These are phyloP conservation scores for Phialophora chinensis DNA, from an alignment of 2,329 filamentous ascomycete genomes.

Conservation along the genomic window DNA sequence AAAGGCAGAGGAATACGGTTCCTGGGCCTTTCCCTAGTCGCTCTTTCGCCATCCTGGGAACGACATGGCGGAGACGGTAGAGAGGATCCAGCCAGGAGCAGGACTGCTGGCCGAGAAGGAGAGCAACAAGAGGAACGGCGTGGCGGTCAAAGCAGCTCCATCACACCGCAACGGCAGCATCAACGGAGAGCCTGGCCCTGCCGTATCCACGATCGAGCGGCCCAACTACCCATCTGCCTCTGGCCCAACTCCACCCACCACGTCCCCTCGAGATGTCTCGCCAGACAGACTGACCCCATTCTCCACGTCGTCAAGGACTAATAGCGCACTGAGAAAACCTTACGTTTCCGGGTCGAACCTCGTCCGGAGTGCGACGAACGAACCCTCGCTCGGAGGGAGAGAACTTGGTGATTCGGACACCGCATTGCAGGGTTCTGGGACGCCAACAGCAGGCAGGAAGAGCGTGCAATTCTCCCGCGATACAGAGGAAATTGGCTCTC, in stretches of 20 bases:
- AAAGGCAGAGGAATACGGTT: constrained; percentile 9
- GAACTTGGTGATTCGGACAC: constrained; percentile 25
- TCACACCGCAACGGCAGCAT: constrained; percentile 15
- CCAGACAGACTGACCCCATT: constrained; percentile 26
- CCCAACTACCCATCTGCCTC: background rate
- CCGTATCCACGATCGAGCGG: constrained; percentile 21
- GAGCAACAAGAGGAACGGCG: constrained; percentile 2
- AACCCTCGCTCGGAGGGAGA: constrained; percentile 19
- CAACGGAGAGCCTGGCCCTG: constrained; percentile 32
- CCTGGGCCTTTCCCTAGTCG: background rate
- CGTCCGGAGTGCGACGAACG: constrained; percentile 17
- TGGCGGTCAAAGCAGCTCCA: constrained; percentile 14
- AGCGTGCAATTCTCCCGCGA: constrained; percentile 78
- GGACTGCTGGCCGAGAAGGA: background rate
- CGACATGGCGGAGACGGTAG: constrained; percentile 26
- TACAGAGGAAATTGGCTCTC: constrained; percentile 57
- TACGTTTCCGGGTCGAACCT: constrained; percentile 17
- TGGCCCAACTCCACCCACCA: constrained; percentile 12
- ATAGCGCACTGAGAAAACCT: constrained; percentile 26
- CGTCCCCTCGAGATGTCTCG: constrained; percentile 24
- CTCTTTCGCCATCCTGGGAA: background rate
- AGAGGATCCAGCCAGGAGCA: constrained; percentile 8
- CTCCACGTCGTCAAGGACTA: constrained; percentile 20
- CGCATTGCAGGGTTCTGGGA: constrained; percentile 24
- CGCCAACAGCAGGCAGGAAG: constrained; percentile 33